Conservation (phyloP, 805 yeast genomes). For the Pichia exigua region DNA sequence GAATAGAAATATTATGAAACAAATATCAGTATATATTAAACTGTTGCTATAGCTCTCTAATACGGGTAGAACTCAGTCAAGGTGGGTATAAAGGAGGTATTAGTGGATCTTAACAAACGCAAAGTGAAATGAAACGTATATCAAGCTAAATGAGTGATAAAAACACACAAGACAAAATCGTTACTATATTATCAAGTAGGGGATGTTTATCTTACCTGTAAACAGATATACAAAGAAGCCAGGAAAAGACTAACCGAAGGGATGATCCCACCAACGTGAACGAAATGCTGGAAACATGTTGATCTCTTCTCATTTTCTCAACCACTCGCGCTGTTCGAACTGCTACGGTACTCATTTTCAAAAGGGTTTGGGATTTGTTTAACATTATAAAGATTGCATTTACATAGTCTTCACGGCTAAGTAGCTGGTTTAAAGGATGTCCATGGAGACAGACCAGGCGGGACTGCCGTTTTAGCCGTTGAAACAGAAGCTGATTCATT, state of each 20-base stretch:
- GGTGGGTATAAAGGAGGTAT: not conserved
- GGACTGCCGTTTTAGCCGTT: not conserved
- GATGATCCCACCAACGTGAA: not conserved
- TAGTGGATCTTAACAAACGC: not conserved
- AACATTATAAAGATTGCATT: not conserved
- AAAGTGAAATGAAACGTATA: not conserved
- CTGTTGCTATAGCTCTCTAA: not conserved
- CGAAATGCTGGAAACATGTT: not conserved
- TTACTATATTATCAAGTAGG: not conserved
- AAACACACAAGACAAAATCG: not conserved
- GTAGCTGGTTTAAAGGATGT: not conserved
- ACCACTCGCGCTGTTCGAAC: not conserved
- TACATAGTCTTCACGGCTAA: not conserved
- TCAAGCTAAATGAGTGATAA: not conserved
- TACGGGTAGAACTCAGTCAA: not conserved
- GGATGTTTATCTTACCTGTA: not conserved
- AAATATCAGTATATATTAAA: too few relatives aligned
- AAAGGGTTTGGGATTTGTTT: not conserved
- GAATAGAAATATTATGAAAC: not conserved
- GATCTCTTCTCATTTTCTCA: not conserved
- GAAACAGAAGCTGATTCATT: not conserved
- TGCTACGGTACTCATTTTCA: not conserved
- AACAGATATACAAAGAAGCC: too few relatives aligned
- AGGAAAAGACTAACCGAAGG: not conserved
- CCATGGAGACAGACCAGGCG: not conserved